phyloP scores from a whole-genome alignment of 139 green algal genomes.

The Haematococcus lacustris region DNA sequence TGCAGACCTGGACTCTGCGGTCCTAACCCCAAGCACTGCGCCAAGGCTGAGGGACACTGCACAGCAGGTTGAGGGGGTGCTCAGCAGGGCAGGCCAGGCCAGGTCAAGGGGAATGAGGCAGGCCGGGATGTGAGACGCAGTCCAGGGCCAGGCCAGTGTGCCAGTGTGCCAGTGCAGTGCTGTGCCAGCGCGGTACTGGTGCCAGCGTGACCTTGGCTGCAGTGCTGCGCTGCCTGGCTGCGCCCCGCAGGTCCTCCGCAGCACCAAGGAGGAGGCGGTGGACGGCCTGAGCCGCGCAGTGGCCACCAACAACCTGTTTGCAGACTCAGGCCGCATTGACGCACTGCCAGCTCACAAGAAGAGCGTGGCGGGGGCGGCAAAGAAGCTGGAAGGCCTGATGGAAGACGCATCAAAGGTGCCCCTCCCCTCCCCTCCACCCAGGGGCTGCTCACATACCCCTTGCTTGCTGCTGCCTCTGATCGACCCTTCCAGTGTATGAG shows the following conservation, averaged over 20 bases:
- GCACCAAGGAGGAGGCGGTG: conserved; percentile 11
- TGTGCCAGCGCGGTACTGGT: not conserved
- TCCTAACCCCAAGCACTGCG: not conserved
- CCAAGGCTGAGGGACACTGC: not conserved
- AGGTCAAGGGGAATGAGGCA: not conserved
- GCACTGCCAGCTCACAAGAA: conserved; percentile 24
- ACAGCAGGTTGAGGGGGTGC: not conserved
- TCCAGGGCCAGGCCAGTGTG: not conserved
- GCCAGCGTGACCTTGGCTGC: no score
- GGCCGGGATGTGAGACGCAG: not conserved
- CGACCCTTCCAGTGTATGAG: not conserved
- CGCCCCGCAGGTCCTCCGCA: not conserved
- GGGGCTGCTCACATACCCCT: no score
- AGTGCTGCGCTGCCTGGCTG: not conserved
- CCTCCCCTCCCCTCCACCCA: not conserved
- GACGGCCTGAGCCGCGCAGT: conserved; percentile 52
- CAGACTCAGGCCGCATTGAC: conserved; percentile 15
- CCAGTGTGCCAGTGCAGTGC: not conserved
- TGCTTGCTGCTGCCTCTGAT: not conserved
- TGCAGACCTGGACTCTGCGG: no score
- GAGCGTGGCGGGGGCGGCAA: conserved; percentile 45
- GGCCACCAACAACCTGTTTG: conserved; percentile 59
- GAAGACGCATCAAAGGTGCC: conserved; percentile 19
- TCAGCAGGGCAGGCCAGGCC: not conserved
- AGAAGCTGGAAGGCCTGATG: conserved; percentile 61